Base-by-base conservation (phyloP, 495 filamentous ascomycete species). In the Saxispiralis lemnorum region DNA sequence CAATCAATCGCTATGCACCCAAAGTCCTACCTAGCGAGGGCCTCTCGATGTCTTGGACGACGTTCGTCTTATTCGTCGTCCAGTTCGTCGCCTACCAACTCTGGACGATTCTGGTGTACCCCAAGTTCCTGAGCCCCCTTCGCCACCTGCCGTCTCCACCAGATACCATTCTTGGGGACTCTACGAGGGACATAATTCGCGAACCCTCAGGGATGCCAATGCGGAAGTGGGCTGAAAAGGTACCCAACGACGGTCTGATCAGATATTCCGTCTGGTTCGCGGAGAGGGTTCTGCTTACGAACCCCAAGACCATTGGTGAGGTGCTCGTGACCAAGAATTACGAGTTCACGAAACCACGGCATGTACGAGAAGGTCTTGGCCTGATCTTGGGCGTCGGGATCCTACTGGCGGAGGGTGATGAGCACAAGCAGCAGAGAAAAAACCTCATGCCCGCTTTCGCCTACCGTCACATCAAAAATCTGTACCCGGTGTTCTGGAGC, bases 241-340 rank as follows among this genome's bases (percentile, higher is more conserved):
- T 93, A 24, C 81, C 83, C n/a, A 87, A 95, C 49, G 71, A 88
- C 36, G 87, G 87, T 7, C 56, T 94, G n/a, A 81, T 96, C 37
- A 70, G 76, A 21, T 88, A 93, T 56, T 71, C 69, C 13, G 41
- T 77, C 5, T 74, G 79, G 46, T 88, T 92, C 52, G 44, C 65
- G 6, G 83, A 93, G 54, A 68, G 84, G 33, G 51, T 93, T 3
- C 49, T 87, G 1, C 48, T 78, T 17, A 78, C 73, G 1, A 71
- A 61, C 6, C 69, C 83, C 2, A 79, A 84, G 42, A 67, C 66
- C 1, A 55, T 77, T 13, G 51, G 63, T 6, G 72, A 75, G 45
- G 62, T 77, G 7, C 66, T 77, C 49, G 68, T 67, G 32, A 77
- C 73, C 31, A 80, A 79, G 48, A 78, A 66, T 44, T 93, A 94